A percentile compares a stretch with the other conserved stretches of the same genome.
phyloP scores from a whole-genome alignment of 1,284 basidiomycete species.

The Gymnopus androsaceus region DNA sequence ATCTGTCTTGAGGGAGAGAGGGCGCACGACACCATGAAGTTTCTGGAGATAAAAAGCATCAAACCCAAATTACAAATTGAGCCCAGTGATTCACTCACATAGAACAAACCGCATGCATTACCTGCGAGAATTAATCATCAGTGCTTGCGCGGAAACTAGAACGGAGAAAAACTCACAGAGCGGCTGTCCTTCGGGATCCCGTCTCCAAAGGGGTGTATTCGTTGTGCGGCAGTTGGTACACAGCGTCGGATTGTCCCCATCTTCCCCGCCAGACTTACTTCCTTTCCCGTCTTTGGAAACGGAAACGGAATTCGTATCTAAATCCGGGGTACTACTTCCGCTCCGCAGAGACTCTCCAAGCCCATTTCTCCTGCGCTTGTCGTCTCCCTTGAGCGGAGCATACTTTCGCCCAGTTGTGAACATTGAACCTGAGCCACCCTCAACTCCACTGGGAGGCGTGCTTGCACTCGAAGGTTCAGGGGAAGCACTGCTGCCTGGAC shows the following conservation, averaged over 20 bases:
- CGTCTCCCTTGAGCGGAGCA: slow-evolving; percentile 57
- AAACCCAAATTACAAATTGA: slow-evolving; percentile 3
- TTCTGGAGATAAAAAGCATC: slow-evolving; percentile 57
- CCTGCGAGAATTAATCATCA: slow-evolving; percentile 38
- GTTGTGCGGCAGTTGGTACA: slow-evolving; percentile 96
- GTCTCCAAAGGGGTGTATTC: slow-evolving; percentile 93
- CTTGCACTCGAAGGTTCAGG: slow-evolving; percentile 79
- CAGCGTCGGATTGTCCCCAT: slow-evolving; percentile 71
- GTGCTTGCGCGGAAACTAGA: slow-evolving; percentile 17
- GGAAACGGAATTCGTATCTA: not conserved
- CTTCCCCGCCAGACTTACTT: slow-evolving; percentile 55
- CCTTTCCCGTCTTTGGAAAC: slow-evolving; percentile 34
- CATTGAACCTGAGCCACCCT: slow-evolving; percentile 37
- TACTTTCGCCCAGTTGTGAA: slow-evolving; percentile 51
- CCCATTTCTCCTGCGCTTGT: slow-evolving; percentile 39
- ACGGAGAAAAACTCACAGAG: slow-evolving; percentile 61
- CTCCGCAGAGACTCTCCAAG: slow-evolving; percentile 40
- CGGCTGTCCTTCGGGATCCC: slow-evolving; percentile 94
- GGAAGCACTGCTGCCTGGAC: slow-evolving; percentile 69
- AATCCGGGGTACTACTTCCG: slow-evolving; percentile 57
- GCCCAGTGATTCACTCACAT: slow-evolving; percentile 55
- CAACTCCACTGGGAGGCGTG: slow-evolving; percentile 63
- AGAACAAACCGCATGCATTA: slow-evolving; percentile 90
- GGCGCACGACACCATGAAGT: slow-evolving; percentile 92
- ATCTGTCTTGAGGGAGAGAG: slow-evolving; percentile 93